Percentiles rank a stretch among this genome's conserved stretches.
phyloP scores from a whole-genome alignment of 1,139 yeast species.

The Blastobotrys buckinghamii region DNA sequence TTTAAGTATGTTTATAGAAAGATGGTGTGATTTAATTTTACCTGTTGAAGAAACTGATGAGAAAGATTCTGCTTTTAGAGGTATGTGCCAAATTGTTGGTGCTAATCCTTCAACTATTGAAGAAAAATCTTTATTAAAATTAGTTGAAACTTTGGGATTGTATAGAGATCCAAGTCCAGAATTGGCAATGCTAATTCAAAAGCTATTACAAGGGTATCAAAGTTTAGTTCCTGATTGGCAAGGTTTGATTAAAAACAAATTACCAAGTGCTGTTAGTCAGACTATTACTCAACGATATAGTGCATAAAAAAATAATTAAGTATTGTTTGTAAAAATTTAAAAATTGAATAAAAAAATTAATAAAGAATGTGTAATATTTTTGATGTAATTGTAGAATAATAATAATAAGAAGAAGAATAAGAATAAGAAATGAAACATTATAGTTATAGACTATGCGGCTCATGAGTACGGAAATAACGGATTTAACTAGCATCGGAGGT shows the following conservation, averaged over 20 bases:
- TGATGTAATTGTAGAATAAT: not conserved
- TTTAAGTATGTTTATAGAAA: slow-evolving; percentile 48
- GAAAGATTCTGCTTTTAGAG: slow-evolving; percentile 72
- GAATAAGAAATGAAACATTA: not conserved
- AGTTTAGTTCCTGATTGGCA: slow-evolving; percentile 32
- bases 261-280: slow-evolving; percentile 19
- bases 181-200: slow-evolving; percentile 29
- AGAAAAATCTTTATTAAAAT: slow-evolving; percentile 45
- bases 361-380: not conserved
- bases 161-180: slow-evolving; percentile 42
- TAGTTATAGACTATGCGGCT: not conserved
- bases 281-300: slow-evolving; percentile 18
- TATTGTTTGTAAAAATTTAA: not conserved
- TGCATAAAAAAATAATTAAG: not conserved
- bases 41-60: slow-evolving; percentile 70
- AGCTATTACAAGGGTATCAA: slow-evolving; percentile 35
- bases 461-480: not conserved
- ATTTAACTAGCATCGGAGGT: not conserved
- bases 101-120: slow-evolving; percentile 64
- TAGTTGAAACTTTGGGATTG: slow-evolving; percentile 59
- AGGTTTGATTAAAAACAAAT: slow-evolving; percentile 20
- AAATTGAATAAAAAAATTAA: no score
- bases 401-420: not conserved
- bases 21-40: slow-evolving; percentile 64
- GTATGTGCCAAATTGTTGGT: slow-evolving; percentile 63